Conservation (phyloP, 176 grass and related monocot species). For the Chrysopogon serrulatus region DNA sequence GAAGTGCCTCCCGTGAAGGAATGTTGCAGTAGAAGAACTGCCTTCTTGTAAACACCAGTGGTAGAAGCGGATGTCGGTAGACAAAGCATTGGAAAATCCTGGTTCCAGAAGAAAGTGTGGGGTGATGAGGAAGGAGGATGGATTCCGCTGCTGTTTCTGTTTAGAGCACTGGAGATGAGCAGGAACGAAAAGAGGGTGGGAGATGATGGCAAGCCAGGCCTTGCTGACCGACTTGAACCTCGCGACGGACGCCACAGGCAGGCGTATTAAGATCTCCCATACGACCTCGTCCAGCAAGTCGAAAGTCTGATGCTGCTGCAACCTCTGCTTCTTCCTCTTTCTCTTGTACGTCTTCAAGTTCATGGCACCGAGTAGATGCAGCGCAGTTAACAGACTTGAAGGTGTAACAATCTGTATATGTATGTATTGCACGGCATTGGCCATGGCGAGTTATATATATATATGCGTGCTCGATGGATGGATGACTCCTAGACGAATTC, state of each 20-base stretch:
- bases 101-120: not conserved
- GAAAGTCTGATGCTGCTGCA: no score
- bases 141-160: not conserved
- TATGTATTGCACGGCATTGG: no score
- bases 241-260: not conserved
- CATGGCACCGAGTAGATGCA: no score
- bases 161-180: slow-evolving; percentile 1
- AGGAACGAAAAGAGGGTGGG: not conserved
- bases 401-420: no score
- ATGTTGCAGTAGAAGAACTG: not conserved
- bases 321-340: no score
- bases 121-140: not conserved
- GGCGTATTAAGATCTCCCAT: not conserved
- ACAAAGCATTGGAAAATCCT: not conserved
- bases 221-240: slow-evolving; percentile 1
- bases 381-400: no score
- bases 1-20: not conserved
- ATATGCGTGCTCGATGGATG: no score
- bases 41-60: not conserved
- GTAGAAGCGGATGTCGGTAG: not conserved
- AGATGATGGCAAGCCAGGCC: slow-evolving; percentile 9
- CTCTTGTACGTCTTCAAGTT: no score
- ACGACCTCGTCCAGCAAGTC: not conserved
- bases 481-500: no score
- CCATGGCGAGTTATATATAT: no score